A percentile compares a stretch with the other conserved stretches of the same genome.
These are phyloP conservation scores for Eucalyptus polybractea DNA, from an alignment of 345 rosid genomes.

Conservation along the genomic window DNA sequence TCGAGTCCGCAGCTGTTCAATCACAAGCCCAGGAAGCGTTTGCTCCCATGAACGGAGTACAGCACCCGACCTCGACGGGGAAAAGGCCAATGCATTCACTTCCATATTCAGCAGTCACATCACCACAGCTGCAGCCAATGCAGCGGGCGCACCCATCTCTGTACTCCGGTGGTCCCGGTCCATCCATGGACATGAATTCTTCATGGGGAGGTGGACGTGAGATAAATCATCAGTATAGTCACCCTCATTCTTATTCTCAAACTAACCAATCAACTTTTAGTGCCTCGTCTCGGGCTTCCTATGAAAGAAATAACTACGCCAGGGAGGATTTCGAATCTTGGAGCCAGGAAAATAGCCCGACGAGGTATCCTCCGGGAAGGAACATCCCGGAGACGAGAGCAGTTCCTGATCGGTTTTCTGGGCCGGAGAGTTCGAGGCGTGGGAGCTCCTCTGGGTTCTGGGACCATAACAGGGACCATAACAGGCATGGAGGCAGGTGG, in stretches of 20 bases:
- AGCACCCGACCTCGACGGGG: neutral
- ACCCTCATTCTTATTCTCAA: neutral
- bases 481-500: conserved; percentile 29
- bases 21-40: neutral
- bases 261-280: neutral
- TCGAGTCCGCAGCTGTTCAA: neutral
- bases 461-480: conserved; percentile 13
- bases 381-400: conserved; percentile 6
- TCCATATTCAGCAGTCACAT: neutral
- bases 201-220: neutral
- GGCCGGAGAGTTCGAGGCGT: conserved; percentile 32
- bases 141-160: neutral
- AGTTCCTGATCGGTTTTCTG: conserved; percentile 6
- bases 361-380: conserved; percentile 26
- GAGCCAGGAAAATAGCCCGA: conserved; percentile 82
- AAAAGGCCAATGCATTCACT: neutral
- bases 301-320: neutral
- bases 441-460: conserved; percentile 22
- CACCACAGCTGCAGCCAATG: neutral
- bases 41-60: neutral
- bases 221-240: neutral
- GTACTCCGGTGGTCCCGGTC: neutral
- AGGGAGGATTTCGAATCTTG: conserved; percentile 65
- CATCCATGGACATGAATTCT: neutral
- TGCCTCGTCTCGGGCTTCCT: neutral